Evolutionary conservation across 441 rosid species (phyloP).

Genomic region (Gossypium schwendimanii): DNA sequence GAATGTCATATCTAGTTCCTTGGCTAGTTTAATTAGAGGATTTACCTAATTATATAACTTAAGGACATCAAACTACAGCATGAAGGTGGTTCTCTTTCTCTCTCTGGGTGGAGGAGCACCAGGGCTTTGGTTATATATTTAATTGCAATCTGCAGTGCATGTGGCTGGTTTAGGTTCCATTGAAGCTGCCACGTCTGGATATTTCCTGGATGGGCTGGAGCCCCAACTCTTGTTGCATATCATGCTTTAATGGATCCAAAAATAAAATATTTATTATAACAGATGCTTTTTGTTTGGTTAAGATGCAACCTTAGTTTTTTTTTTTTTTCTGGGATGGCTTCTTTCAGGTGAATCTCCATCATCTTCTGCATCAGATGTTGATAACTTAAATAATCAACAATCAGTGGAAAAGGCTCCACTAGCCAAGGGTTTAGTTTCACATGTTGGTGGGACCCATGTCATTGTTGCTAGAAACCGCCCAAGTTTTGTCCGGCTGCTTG

Average conservation of each 20-base stretch:
- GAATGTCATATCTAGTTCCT: background rate
- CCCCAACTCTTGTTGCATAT: background rate
- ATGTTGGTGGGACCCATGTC: constrained; percentile 41
- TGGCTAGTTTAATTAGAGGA: background rate
- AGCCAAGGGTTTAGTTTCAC: constrained; percentile 42
- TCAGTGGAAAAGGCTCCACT: constrained; percentile 40
- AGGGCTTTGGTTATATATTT: background rate
- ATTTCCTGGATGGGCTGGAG: background rate
- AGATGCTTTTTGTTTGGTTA: background rate
- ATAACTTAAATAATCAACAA: constrained; percentile 55
- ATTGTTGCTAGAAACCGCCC: constrained; percentile 41
- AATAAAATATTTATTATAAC: background rate
- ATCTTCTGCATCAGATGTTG: constrained; percentile 85
- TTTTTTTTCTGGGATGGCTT: constrained; percentile 15
- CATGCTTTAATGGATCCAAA: background rate
- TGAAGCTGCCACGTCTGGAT: background rate
- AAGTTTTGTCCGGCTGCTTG: constrained; percentile 44
- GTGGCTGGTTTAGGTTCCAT: background rate
- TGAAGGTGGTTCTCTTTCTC: background rate
- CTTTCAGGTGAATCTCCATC: constrained; percentile 84
- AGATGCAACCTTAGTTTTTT: background rate
- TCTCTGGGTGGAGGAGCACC: background rate
- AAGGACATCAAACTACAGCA: background rate
- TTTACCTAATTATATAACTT: background rate
- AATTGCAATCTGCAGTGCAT: background rate